These are phyloP conservation scores for Rutstroemia sydowiana DNA, from an alignment of 2,329 filamentous ascomycete genomes.

Conservation along the genomic window DNA sequence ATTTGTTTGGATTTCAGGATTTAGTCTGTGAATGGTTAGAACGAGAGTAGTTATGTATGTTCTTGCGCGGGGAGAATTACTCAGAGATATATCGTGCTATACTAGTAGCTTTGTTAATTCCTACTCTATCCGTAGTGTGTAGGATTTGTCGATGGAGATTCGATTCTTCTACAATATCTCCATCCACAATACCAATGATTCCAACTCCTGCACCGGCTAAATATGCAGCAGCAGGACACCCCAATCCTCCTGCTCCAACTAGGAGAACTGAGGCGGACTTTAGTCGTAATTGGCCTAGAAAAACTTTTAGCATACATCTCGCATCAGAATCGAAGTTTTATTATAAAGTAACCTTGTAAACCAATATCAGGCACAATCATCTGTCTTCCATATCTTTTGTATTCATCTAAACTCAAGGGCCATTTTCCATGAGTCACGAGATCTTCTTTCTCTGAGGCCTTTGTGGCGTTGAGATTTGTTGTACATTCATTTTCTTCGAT, in stretches of 20 bases:
- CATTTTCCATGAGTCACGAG: slow-evolving; percentile 39
- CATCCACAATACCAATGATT: slow-evolving; percentile 76
- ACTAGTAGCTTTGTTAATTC: slow-evolving; percentile 74
- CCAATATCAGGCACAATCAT: slow-evolving; percentile 82
- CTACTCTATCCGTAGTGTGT: slow-evolving; percentile 64
- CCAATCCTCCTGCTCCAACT: slow-evolving; percentile 81
- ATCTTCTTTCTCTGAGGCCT: not conserved
- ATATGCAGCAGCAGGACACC: slow-evolving; percentile 89
- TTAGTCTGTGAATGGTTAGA: slow-evolving; percentile 46
- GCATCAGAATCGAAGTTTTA: not conserved
- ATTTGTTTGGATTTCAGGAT: slow-evolving; percentile 61
- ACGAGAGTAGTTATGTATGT: not conserved
- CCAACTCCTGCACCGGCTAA: slow-evolving; percentile 84
- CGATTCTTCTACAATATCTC: slow-evolving; percentile 77
- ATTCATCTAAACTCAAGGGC: slow-evolving; percentile 67
- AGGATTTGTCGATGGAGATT: slow-evolving; percentile 91
- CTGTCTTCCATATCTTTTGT: slow-evolving; percentile 81
- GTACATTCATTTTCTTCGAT: slow-evolving; percentile 13
- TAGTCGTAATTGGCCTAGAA: slow-evolving; percentile 65
- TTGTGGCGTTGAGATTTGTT: not conserved
- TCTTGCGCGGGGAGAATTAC: slow-evolving; percentile 32
- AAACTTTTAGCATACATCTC: not conserved
- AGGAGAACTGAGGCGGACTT: slow-evolving; percentile 66
- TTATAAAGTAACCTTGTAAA: slow-evolving; percentile 50
- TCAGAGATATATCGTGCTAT: slow-evolving; percentile 52